phyloP scores from a whole-genome alignment of 2,329 filamentous ascomycete species.

The Ophiostoma sp. region DNA sequence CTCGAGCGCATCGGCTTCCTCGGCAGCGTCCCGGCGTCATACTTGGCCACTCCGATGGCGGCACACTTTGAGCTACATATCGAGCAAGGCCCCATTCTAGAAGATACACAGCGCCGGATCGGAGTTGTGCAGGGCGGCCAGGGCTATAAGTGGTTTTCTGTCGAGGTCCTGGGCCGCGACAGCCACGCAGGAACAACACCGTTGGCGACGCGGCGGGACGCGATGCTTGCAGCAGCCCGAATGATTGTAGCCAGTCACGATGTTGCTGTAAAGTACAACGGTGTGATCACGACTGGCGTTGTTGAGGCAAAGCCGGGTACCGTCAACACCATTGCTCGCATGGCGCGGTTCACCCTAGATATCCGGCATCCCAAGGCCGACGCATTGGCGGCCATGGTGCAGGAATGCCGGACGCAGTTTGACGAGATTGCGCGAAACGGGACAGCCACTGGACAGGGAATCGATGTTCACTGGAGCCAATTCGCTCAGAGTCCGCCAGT shows the following conservation, averaged over 20 bases:
- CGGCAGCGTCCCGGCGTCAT: conserved; percentile 52
- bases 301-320: conserved; percentile 41
- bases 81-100: conserved; percentile 73
- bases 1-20: conserved; percentile 68
- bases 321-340: conserved; percentile 67
- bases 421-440: conserved; percentile 51
- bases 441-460: conserved; percentile 52
- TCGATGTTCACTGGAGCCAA: conserved; percentile 49
- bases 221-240: conserved; percentile 33
- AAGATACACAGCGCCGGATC: conserved; percentile 57
- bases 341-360: conserved; percentile 63
- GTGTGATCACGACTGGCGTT: conserved; percentile 33
- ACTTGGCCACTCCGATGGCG: conserved; percentile 58
- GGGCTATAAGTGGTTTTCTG: conserved; percentile 67
- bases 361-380: conserved; percentile 55
- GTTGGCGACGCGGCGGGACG: conserved; percentile 32
- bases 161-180: conserved; percentile 61
- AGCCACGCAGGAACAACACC: conserved; percentile 72
- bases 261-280: conserved; percentile 21
- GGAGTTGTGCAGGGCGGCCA: conserved; percentile 69
- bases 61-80: conserved; percentile 83
- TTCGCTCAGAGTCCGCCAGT: conserved; percentile 59
- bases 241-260: conserved; percentile 34
- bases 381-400: conserved; percentile 38
- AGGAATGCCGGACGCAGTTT: conserved; percentile 38